Percentiles rank a stretch among this genome's conserved stretches.
Conservation (phyloP, 2,329 filamentous ascomycete genomes). For the Penicillium sp. region DNA sequence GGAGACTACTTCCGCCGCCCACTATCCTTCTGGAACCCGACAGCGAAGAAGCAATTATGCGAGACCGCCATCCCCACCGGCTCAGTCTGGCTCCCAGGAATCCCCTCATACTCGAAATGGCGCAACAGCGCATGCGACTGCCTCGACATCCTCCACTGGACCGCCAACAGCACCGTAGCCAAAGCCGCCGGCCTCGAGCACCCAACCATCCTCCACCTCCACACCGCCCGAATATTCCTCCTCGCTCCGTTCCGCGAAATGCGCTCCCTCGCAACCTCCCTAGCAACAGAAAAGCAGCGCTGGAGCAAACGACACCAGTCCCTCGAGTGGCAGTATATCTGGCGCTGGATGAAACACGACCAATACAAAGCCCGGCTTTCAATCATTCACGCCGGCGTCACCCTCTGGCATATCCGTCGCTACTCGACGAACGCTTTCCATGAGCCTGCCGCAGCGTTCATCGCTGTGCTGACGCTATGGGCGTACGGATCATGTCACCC, state of each 20-base stretch:
- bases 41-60: slow-evolving; percentile 41
- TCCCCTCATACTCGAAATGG: slow-evolving; percentile 50
- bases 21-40: slow-evolving; percentile 49
- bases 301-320: slow-evolving; percentile 32
- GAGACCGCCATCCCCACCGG: slow-evolving; percentile 36
- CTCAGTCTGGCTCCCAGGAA: slow-evolving; percentile 50
- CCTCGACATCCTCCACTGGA: slow-evolving; percentile 60
- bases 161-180: slow-evolving; percentile 54
- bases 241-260: slow-evolving; percentile 53
- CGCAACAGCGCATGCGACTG: slow-evolving; percentile 46
- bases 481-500: slow-evolving; percentile 44
- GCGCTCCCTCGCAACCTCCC: slow-evolving; percentile 42
- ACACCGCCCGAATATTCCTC: slow-evolving; percentile 55
- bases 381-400: slow-evolving; percentile 54
- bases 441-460: slow-evolving; percentile 48
- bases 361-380: slow-evolving; percentile 58
- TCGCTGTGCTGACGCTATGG: slow-evolving; percentile 51
- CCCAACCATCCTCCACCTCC: slow-evolving; percentile 56
- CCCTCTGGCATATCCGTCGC: slow-evolving; percentile 55
- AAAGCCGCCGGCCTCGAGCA: slow-evolving; percentile 54
- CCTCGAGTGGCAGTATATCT: slow-evolving; percentile 44
- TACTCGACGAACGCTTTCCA: slow-evolving; percentile 52
- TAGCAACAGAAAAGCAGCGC: slow-evolving; percentile 34
- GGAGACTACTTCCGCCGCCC: slow-evolving; percentile 47
- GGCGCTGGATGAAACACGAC: slow-evolving; percentile 53